Base-by-base conservation (phyloP, 345 rosid genomes). In the Orychophragmus violaceus region DNA sequence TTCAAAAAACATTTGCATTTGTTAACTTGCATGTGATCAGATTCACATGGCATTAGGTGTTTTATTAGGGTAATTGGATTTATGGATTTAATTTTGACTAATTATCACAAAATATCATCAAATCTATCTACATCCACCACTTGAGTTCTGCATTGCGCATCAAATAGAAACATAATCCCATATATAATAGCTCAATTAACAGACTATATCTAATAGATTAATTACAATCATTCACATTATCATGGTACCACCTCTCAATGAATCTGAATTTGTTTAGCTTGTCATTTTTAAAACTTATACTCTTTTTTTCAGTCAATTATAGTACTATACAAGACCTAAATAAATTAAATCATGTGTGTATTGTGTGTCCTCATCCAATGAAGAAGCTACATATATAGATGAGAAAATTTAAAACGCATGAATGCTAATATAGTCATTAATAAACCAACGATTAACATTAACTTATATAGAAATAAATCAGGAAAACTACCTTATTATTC, bases 11-110 rank as follows among this genome's bases (percentile, higher is more conserved):
- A 6, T 1, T 51, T 25, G 18, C 51, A 11, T 36, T 50, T 24
- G 8, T 16, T 14, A 50, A n/a, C 51, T 37, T 51, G 59, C 59
- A 27, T 65, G 66, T 62, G 66, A 30, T 42, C 9, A 25, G 33
- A n/a, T 48, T 33, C 32, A 49, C 46, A 14, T 49, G n/a, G 46
- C 21, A 25, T 62, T 46, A 12, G 3, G 53, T 27, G 35, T 12
- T 30, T 42, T 62, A 13, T 44, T 32, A 21, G 16, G 22, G 50
- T 17, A 4, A 16, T 11, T 33, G 17, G 44, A 19, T 44, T 44
- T 44, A 27, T 29, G 54, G 51, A 44, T 10, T 42, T 27, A 8
- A 14, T 13, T 18, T 18, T 5, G 54, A 29, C 19, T 46, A 50
- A 24, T 24, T 18, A 50, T 24, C 13, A 44, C 4, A 49, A 45